Evolutionary conservation across 2,329 filamentous ascomycete genomes (phyloP), one percentile per base, ranked within the genome.

Genomic region (Xylogone sp.): DNA sequence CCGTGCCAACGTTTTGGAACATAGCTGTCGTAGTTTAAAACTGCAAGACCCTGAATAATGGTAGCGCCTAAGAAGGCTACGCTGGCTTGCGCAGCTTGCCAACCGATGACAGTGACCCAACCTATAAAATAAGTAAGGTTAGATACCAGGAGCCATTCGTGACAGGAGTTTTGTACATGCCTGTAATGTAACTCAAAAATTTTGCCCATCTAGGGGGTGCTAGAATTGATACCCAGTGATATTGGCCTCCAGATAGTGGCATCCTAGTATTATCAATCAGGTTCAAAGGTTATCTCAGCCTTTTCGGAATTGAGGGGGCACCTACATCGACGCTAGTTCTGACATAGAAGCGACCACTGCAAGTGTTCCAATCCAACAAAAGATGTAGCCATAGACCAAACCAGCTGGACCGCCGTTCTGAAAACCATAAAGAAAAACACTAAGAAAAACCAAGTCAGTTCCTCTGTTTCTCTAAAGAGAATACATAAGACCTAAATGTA

Each of bases 171-270:
- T n/a, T 39, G n/a, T 27, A 3, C 24, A 21, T 21, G 20, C 27
- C 19, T 8, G 8, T 20, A 9, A 21, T 42, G 16, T 22, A 20
- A 12, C 39, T 49, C 6, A 42, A 10, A 2, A 43, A 49, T 18
- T 21, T 22, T 45, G 21, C 4, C 78, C 78, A 56, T 79, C 78
- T 13, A 34, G 10, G n/a, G 21, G 77, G 74, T 1, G 73, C 74
- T 54, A 81, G 73, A 58, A 79, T 75, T 1, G 74, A 77, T 0
- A 80, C 75, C 78, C 78, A 82, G 57, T 81, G 77, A 53, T 82
- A 83, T 62, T 83, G 77, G 7, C 80, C 80, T 19, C 54, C 54
- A 7, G 56, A 48, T 16, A 52, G 54, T 18, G 56, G 54, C 13
- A 45, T n/a, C 29, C 18, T 24, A 42, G 45, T 46, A 48, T 42